A percentile compares a stretch with the other conserved stretches of the same genome.
Conservation (phyloP, 2,329 filamentous ascomycete species). For the Sporothrix euskadiensis region DNA sequence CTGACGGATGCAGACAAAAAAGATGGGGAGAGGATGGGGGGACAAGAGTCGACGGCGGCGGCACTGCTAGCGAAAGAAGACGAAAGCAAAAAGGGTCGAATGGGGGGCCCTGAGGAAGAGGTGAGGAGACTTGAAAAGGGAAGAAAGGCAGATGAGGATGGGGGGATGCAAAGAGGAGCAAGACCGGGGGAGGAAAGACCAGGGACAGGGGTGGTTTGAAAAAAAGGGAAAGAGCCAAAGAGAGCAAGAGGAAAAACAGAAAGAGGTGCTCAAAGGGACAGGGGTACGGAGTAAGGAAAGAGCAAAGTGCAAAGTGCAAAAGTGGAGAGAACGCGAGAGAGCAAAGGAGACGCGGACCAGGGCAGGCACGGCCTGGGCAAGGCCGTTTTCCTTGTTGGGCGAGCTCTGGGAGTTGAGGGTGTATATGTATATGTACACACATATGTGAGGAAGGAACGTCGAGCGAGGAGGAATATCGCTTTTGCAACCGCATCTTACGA, state of each 20-base stretch:
- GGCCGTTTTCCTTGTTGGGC: conserved; percentile 13
- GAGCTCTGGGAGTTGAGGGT: neutral
- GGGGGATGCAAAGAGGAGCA: neutral
- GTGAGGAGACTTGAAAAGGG: neutral
- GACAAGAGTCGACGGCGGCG: conserved; percentile 6
- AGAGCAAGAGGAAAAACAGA: neutral
- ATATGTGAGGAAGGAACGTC: neutral
- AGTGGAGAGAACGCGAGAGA: neutral
- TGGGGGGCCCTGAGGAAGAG: neutral
- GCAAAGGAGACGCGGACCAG: neutral
- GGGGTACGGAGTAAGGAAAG: neutral
- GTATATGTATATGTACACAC: neutral
- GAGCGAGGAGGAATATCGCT: neutral
- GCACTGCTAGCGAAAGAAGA: neutral
- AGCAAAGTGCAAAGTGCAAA: neutral
- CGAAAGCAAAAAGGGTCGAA: neutral
- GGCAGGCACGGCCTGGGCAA: conserved; percentile 1
- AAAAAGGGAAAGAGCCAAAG: neutral
- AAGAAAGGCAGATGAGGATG: conserved; percentile 15
- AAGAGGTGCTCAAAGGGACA: neutral
- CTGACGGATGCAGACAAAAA: neutral
- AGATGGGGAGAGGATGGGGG: conserved; percentile 15
- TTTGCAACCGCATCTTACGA: conserved; percentile 7
- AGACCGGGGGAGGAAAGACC: neutral
- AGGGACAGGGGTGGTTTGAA: neutral